Evolutionary conservation across 177 flowering plant species (phyloP), one percentile per base, ranked within the genome.

Genomic region (Vitis hybrid): DNA sequence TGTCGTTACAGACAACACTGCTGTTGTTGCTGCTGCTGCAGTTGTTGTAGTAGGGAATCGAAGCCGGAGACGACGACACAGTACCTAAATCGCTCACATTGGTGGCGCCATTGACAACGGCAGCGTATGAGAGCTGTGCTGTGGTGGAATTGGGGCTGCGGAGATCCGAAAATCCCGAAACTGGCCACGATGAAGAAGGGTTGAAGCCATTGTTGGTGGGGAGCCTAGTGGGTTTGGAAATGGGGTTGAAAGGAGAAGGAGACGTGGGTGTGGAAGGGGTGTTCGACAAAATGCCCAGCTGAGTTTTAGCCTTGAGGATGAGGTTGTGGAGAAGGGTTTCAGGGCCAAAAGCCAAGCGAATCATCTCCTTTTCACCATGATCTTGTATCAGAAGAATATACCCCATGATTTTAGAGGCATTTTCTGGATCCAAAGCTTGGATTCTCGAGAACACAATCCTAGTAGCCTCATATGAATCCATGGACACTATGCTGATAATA

Each of bases 401-500:
- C 5, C 88, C 88, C 80, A 81, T 85, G 64, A 81, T 81, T 69
- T 79, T 83, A 2, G 84, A 81, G 7, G 84, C 83, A 45, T 75
- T 80, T 60, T 80, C 86, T 3, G 87, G 91, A 76, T 89, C 93
- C 56, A 89, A 49, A n/a, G 18, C 60, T 55, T 85, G 78, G 64
- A 89, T 79, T 65, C 86, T 81, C 0, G 87, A 71, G 56, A 79
- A 80, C 22, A 89, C 82, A 8, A 79, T 67, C 22, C 68, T 76
- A 0, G 85, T 79, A 9, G 91, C 85, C 62, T 87, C 88, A 53
- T 72, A 71, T 0, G 84, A 69, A 72, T 86, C 90, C 91, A 87
- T 87, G 68, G 65, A 12, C 45, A 6, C 45, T 33, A 33, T 33
- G 45, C 45, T 33, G 45, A 33, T 33, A 33, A 33, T 33, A 33